Percentiles rank a stretch among this genome's conserved stretches.
Conservation (phyloP, 768 basidiomycete genomes). For the Paxillus ammoniavirescens region DNA sequence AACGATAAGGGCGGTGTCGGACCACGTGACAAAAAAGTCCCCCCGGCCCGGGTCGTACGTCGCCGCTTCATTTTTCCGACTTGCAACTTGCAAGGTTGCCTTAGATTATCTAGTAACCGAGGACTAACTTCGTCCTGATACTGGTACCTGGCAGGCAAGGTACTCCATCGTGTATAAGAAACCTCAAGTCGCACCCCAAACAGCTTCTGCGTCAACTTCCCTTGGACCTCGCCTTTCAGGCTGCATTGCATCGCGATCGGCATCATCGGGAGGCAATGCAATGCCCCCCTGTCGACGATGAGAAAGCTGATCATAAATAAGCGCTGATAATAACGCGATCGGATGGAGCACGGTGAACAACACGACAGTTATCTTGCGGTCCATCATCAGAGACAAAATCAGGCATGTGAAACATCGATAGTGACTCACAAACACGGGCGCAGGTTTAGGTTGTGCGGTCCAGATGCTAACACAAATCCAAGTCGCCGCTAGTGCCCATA, state of each 20-base stretch:
- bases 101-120: background rate
- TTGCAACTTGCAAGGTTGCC: background rate
- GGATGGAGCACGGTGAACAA: conserved; percentile 69
- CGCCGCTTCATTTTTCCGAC: background rate
- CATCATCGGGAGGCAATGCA: conserved; percentile 42
- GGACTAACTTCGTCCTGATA: no score
- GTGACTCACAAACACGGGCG: conserved; percentile 57
- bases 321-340: conserved; percentile 48
- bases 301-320: conserved; percentile 35
- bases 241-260: conserved; percentile 9
- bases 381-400: background rate
- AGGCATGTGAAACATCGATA: background rate
- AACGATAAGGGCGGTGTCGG: background rate
- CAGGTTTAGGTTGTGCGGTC: conserved; percentile 58
- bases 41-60: background rate
- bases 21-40: background rate
- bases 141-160: background rate
- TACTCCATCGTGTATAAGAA: background rate
- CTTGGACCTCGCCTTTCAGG: conserved; percentile 26
- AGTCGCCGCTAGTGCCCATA: conserved; percentile 72
- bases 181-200: conserved; percentile 33
- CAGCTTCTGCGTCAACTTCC: conserved; percentile 42
- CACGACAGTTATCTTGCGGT: conserved; percentile 52
- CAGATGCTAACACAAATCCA: conserved; percentile 74
- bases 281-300: conserved; percentile 35